These are phyloP conservation scores for Boletus sp. DNA, from an alignment of 768 basidiomycete species.

Conservation along the genomic window DNA sequence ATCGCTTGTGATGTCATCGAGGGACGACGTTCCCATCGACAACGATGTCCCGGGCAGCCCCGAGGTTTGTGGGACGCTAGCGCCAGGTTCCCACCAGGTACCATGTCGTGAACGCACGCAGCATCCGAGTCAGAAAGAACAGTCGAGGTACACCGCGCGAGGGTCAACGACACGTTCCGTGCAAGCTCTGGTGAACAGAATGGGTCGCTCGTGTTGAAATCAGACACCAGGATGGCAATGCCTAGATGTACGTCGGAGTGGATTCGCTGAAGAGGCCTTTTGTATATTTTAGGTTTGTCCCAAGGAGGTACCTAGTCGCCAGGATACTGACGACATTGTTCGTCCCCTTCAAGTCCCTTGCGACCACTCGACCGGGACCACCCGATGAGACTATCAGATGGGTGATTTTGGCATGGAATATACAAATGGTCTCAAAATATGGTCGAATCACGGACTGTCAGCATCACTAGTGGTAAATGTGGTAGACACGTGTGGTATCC, in stretches of 20 bases:
- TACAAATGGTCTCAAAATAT: no score
- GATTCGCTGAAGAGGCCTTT: conserved; percentile 18
- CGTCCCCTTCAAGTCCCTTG: no score
- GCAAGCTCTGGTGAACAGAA: conserved; percentile 15
- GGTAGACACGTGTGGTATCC: no score
- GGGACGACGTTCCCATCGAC: conserved; percentile 17
- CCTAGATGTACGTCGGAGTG: not conserved
- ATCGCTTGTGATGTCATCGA: conserved; percentile 10
- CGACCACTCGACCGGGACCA: no score
- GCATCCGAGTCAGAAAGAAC: no score
- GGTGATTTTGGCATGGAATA: no score
- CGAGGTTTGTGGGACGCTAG: conserved; percentile 10
- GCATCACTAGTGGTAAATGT: no score
- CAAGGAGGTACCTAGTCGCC: conserved; percentile 16
- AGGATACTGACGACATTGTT: no score
- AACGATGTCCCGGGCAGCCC: not conserved
- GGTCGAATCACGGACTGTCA: no score
- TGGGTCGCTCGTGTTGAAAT: conserved; percentile 11
- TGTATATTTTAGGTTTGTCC: conserved; percentile 16
- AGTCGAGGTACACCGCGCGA: conserved; percentile 8
- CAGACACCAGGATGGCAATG: conserved; percentile 15
- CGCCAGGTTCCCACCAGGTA: conserved; percentile 5
- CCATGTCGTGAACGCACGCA: not conserved
- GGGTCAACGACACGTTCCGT: conserved; percentile 10
- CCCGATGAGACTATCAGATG: no score